Evolutionary conservation across 2,329 filamentous ascomycete genomes (phyloP).

Genomic region (Botrytis cinerea): DNA sequence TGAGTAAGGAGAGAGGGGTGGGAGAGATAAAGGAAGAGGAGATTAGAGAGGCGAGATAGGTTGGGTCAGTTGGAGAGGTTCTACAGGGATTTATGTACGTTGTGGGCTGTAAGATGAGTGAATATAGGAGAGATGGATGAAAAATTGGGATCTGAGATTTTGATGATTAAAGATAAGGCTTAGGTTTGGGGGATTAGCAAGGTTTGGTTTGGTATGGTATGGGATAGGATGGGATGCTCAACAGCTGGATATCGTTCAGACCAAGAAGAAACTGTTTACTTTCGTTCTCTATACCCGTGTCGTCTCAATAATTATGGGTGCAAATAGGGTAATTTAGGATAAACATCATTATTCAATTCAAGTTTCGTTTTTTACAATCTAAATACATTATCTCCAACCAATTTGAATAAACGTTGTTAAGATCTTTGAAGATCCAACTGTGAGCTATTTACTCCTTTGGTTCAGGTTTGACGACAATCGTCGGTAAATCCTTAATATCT

Average conservation of each 20-base stretch:
- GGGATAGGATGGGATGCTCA: background rate
- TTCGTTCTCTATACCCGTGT: background rate
- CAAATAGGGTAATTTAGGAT: background rate
- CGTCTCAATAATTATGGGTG: background rate
- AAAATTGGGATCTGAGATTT: background rate
- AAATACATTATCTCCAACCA: conserved; percentile 1
- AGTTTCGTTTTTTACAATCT: background rate
- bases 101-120: background rate
- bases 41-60: background rate
- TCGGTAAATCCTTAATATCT: conserved; percentile 73
- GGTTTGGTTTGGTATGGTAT: background rate
- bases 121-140: background rate
- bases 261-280: background rate
- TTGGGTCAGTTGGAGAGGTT: background rate
- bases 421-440: background rate
- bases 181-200: background rate
- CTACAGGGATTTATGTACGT: background rate
- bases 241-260: background rate
- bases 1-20: too few species aligned
- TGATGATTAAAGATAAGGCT: background rate
- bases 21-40: background rate
- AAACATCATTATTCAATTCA: conserved; percentile 3
- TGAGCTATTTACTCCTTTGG: conserved; percentile 7
- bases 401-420: background rate
- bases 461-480: conserved; percentile 54